Conservation (phyloP, 192 early-diverging fungal genomes). For the Endogone sp. region DNA sequence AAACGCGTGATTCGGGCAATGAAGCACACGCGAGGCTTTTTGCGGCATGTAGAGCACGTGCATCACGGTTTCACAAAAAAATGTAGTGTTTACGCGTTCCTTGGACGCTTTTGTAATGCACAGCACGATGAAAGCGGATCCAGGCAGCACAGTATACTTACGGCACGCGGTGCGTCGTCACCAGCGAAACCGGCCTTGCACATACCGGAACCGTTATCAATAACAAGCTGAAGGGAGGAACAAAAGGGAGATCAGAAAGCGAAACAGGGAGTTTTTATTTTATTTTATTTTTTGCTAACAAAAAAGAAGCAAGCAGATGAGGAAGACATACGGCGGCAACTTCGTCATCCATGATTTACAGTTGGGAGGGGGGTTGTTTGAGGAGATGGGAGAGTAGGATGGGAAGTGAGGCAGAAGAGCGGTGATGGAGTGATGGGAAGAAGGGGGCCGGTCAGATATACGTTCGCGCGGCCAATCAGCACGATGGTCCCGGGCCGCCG, state of each 20-base stretch:
- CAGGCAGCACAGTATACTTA: no score
- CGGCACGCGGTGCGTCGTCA: slow-evolving; percentile 87
- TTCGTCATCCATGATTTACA: slow-evolving; percentile 69
- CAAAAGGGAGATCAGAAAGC: slow-evolving; percentile 6
- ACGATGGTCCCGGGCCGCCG: no score
- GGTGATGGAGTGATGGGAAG: no score
- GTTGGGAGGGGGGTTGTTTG: background rate
- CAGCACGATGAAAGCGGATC: no score
- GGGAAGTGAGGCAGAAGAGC: no score
- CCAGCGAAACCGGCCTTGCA: slow-evolving; percentile 94
- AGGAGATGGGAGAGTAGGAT: no score
- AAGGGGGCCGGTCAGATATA: no score
- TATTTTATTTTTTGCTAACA: background rate
- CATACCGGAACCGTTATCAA: slow-evolving; percentile 94
- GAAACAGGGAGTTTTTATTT: background rate
- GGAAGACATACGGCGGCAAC: slow-evolving; percentile 71
- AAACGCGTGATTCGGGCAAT: no score
- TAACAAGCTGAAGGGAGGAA: slow-evolving; percentile 62
- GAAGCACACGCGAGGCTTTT: no score
- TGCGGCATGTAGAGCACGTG: slow-evolving; percentile 3
- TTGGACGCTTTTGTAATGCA: background rate
- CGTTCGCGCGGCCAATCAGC: no score
- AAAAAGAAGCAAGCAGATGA: background rate
- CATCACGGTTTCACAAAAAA: background rate
- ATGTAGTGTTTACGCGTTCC: background rate